A percentile compares a stretch with the other conserved stretches of the same genome.
phyloP scores from a whole-genome alignment of 345 rosid species.

The Citrus medica region DNA sequence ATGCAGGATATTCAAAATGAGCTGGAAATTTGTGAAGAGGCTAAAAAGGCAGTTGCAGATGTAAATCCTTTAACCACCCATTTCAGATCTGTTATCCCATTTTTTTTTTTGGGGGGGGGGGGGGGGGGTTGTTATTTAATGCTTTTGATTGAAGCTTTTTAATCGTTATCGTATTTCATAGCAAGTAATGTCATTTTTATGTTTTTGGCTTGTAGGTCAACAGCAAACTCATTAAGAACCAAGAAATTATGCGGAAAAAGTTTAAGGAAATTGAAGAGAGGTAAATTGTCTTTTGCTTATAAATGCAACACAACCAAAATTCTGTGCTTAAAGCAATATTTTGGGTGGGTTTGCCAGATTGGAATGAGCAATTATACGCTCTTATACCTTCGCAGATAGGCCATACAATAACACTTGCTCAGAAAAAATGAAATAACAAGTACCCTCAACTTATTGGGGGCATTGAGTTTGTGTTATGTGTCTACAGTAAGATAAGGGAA shows the following conservation, averaged over 20 bases:
- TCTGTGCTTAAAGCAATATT: not conserved
- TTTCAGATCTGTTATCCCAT: no score
- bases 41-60: slow-evolving; percentile 60
- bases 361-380: not conserved
- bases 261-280: slow-evolving; percentile 80
- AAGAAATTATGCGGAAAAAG: slow-evolving; percentile 58
- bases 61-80: slow-evolving; percentile 31
- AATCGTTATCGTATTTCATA: not conserved
- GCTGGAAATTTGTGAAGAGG: slow-evolving; percentile 56
- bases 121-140: not conserved
- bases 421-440: not conserved
- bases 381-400: not conserved
- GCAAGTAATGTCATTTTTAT: not conserved
- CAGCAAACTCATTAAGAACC: slow-evolving; percentile 65
- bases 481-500: not conserved
- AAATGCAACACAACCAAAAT: not conserved
- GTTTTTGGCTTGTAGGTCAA: slow-evolving; percentile 44
- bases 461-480: not conserved
- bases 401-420: not conserved
- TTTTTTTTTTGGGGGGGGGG: no score
- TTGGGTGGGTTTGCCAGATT: not conserved
- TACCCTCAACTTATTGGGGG: not conserved
- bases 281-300: slow-evolving; percentile 20
- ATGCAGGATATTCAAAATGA: slow-evolving; percentile 63
- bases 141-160: slow-evolving; percentile 1